Conservation (phyloP, 352 stramenopile species). For the Thalassiosira pacifica region DNA sequence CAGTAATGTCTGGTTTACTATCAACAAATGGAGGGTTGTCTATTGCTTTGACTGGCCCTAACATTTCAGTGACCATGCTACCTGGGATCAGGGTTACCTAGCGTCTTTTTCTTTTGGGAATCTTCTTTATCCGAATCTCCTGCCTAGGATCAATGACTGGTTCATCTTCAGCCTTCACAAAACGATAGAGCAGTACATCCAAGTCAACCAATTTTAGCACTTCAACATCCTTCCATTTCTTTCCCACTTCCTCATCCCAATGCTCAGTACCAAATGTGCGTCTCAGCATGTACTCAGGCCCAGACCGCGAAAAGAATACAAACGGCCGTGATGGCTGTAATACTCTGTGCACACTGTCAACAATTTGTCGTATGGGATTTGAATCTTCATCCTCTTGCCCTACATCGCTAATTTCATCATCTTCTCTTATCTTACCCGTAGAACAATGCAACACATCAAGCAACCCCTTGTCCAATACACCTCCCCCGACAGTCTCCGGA, state of each 20-base stretch:
- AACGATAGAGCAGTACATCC: conserved; percentile 74
- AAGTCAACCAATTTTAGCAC: conserved; percentile 69
- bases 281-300: conserved; percentile 77
- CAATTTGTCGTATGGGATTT: conserved; percentile 63
- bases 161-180: conserved; percentile 72
- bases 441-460: conserved; percentile 81
- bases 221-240: conserved; percentile 72
- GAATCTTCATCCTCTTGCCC: conserved; percentile 37
- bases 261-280: conserved; percentile 48
- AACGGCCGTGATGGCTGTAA: conserved; percentile 72
- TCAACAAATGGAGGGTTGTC: no score
- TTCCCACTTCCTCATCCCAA: conserved; percentile 25
- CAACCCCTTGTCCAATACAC: conserved; percentile 82
- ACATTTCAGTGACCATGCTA: no score
- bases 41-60: no score
- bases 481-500: conserved; percentile 66
- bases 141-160: no score
- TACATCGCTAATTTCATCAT: not conserved
- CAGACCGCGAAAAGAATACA: conserved; percentile 75
- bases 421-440: conserved; percentile 10
- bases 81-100: no score
- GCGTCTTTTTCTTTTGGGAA: no score
- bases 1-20: no score
- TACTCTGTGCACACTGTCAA: conserved; percentile 75
- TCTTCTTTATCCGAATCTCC: no score